A percentile compares a stretch with the other conserved stretches of the same genome.
Conservation (phyloP, 345 rosid genomes). For the Xanthoceras sorbifolium region DNA sequence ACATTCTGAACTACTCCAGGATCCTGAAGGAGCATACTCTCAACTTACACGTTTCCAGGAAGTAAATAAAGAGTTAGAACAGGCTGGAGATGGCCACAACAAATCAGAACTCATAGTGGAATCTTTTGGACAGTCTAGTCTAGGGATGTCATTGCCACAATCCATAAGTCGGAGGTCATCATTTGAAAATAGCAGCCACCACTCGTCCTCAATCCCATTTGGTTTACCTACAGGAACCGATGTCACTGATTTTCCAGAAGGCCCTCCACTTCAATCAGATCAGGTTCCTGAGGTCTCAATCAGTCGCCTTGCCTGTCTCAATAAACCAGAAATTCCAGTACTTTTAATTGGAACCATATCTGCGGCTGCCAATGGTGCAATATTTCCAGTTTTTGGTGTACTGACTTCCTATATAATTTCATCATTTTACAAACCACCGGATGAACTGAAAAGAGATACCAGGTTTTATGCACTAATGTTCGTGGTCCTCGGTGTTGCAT, state of each 20-base stretch:
- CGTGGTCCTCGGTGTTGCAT: slow-evolving; percentile 56
- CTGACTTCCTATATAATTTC: slow-evolving; percentile 52
- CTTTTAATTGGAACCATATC: slow-evolving; percentile 58
- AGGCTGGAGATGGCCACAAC: slow-evolving; percentile 39
- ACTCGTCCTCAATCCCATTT: slow-evolving; percentile 54
- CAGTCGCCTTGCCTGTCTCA: slow-evolving; percentile 59
- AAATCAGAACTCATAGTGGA: slow-evolving; percentile 35
- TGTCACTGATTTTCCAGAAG: slow-evolving; percentile 37
- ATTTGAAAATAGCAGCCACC: slow-evolving; percentile 53
- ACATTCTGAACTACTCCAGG: slow-evolving; percentile 62
- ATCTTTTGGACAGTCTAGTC: slow-evolving; percentile 42
- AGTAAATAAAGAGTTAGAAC: slow-evolving; percentile 47
- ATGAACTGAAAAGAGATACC: slow-evolving; percentile 57
- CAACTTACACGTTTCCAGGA: slow-evolving; percentile 80
- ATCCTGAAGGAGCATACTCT: slow-evolving; percentile 82
- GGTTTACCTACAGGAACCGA: slow-evolving; percentile 51
- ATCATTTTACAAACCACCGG: slow-evolving; percentile 60
- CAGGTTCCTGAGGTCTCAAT: slow-evolving; percentile 47
- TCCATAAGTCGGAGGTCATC: slow-evolving; percentile 64
- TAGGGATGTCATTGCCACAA: slow-evolving; percentile 37
- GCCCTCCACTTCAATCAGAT: slow-evolving; percentile 25
- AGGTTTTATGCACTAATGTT: slow-evolving; percentile 70
- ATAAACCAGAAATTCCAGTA: slow-evolving; percentile 78
- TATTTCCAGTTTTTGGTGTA: slow-evolving; percentile 62
- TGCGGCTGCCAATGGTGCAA: slow-evolving; percentile 49